Conservation (phyloP, 306 rosid species). For the Prunus armeniaca region DNA sequence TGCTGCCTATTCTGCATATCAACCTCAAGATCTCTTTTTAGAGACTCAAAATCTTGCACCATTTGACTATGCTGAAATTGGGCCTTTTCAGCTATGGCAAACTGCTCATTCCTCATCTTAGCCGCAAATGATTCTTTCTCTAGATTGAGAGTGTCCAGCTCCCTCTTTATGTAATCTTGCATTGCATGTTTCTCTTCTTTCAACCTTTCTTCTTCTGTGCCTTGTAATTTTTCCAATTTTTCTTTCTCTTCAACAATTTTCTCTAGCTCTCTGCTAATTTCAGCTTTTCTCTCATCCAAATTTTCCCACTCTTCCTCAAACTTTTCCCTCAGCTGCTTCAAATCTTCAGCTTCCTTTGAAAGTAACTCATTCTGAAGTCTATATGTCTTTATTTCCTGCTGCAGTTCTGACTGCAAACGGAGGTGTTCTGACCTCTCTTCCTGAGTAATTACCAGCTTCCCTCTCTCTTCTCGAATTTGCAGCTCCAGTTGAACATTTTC, state of each 20-base stretch:
- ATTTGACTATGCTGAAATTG: slow-evolving; percentile 48
- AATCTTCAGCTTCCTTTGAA: slow-evolving; percentile 57
- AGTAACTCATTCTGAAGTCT: slow-evolving; percentile 52
- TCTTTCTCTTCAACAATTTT: slow-evolving; percentile 61
- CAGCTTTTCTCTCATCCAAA: slow-evolving; percentile 67
- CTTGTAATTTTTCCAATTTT: slow-evolving; percentile 46
- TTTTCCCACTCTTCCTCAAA: slow-evolving; percentile 90
- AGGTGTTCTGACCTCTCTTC: slow-evolving; percentile 74
- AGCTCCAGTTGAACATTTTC: slow-evolving; percentile 55
- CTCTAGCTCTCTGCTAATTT: slow-evolving; percentile 40
- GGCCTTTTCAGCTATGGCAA: slow-evolving; percentile 51
- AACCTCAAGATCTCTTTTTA: slow-evolving; percentile 55
- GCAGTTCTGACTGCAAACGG: slow-evolving; percentile 62
- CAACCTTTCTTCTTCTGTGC: slow-evolving; percentile 59
- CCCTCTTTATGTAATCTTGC: slow-evolving; percentile 52
- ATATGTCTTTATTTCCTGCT: slow-evolving; percentile 70
- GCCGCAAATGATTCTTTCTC: slow-evolving; percentile 69
- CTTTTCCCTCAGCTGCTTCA: slow-evolving; percentile 69
- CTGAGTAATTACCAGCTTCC: slow-evolving; percentile 48
- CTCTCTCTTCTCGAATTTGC: slow-evolving; percentile 56
- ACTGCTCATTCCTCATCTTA: slow-evolving; percentile 53
- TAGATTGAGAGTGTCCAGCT: slow-evolving; percentile 62
- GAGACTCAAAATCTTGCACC: slow-evolving; percentile 66
- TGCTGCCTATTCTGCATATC: slow-evolving; percentile 54
- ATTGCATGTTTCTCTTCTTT: slow-evolving; percentile 53